Conservation (phyloP, 371 early-diverging fungal species). For the Rhizomucor pusillus region DNA sequence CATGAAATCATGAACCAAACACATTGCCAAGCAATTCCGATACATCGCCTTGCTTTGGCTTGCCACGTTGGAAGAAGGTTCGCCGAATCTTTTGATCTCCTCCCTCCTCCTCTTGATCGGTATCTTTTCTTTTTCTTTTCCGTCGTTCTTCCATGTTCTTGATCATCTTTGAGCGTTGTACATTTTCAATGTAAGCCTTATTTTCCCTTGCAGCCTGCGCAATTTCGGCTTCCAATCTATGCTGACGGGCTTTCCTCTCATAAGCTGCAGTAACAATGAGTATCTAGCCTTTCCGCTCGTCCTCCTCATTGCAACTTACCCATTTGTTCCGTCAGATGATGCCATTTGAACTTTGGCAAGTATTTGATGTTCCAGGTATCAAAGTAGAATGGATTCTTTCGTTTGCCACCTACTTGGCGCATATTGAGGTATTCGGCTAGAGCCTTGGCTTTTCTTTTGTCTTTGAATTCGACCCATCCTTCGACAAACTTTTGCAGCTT, state of each 20-base stretch:
- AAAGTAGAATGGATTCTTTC: slow-evolving; percentile 79
- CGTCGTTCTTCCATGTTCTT: slow-evolving; percentile 72
- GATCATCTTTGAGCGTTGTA: slow-evolving; percentile 83
- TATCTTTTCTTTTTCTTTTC: slow-evolving; percentile 29
- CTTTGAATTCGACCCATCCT: slow-evolving; percentile 97
- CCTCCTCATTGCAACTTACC: slow-evolving; percentile 35
- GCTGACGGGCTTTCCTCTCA: slow-evolving; percentile 79
- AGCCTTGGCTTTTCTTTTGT: slow-evolving; percentile 83
- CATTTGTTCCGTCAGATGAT: slow-evolving; percentile 90
- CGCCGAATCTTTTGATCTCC: slow-evolving; percentile 41
- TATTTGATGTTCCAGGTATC: slow-evolving; percentile 97
- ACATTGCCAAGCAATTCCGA: no score
- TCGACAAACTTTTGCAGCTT: slow-evolving; percentile 61
- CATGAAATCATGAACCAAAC: no score
- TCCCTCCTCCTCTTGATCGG: slow-evolving; percentile 10
- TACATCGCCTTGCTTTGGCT: not conserved
- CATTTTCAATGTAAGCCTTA: slow-evolving; percentile 82
- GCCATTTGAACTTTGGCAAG: slow-evolving; percentile 95
- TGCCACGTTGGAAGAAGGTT: slow-evolving; percentile 63
- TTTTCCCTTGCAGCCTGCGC: slow-evolving; percentile 82
- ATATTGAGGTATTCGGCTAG: slow-evolving; percentile 80
- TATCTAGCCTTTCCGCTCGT: no score
- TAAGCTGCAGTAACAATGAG: slow-evolving; percentile 50
- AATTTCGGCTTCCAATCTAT: slow-evolving; percentile 84
- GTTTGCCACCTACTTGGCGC: slow-evolving; percentile 82